A percentile compares a stretch with the other conserved stretches of the same genome.
Conservation (phyloP, 371 early-diverging fungal species). For the Mortierella sp. region DNA sequence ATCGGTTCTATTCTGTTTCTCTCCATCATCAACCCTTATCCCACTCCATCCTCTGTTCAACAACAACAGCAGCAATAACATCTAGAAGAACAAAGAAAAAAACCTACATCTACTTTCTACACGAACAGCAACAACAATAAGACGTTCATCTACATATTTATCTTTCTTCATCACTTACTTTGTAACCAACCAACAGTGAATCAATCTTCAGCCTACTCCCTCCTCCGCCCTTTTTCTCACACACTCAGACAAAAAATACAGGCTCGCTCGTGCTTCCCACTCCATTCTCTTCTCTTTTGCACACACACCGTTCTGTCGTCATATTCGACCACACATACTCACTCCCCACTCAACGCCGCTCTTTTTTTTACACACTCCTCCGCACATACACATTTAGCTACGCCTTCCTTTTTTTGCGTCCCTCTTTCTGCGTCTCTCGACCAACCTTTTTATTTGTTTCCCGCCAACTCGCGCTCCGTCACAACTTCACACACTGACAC, state of each 20-base stretch:
- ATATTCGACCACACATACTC: neutral
- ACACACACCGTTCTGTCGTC: neutral
- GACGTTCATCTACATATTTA: too few species aligned
- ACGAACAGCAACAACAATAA: too few species aligned
- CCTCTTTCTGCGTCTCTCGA: neutral
- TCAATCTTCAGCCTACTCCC: neutral
- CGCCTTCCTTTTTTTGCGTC: neutral
- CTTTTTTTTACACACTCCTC: neutral
- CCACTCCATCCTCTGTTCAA: neutral
- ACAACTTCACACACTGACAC: neutral
- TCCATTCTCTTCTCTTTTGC: neutral
- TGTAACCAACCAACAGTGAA: too few species aligned
- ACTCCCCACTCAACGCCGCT: neutral
- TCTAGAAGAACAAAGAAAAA: neutral
- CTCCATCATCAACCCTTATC: neutral
- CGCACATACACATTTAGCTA: neutral
- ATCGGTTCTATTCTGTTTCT: neutral
- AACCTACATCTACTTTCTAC: too few species aligned
- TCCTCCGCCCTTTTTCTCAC: neutral
- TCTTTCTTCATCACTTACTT: too few species aligned
- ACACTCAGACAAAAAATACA: neutral
- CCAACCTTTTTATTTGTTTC: neutral
- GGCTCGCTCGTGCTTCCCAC: neutral
- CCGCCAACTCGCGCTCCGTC: constrained; percentile 2
- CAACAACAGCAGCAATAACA: neutral